Evolutionary conservation across 148 eudicot species (phyloP).

Genomic region (Fagopyrum esculentum): DNA sequence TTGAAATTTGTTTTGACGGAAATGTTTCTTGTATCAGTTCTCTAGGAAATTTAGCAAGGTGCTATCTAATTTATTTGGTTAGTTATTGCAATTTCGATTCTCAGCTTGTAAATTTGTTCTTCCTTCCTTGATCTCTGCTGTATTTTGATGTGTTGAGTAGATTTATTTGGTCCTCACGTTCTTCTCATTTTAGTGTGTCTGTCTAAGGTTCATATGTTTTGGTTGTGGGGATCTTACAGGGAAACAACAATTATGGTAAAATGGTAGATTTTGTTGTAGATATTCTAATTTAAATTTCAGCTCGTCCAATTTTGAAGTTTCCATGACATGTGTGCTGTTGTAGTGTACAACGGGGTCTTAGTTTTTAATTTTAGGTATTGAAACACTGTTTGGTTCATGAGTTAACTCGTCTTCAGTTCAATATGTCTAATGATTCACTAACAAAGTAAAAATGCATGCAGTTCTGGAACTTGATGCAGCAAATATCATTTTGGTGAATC

Average conservation of each 20-base stretch:
- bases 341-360: neutral
- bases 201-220: neutral
- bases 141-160: neutral
- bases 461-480: neutral
- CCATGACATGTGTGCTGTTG: neutral
- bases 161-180: neutral
- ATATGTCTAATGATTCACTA: neutral
- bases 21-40: neutral
- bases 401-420: neutral
- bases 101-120: neutral
- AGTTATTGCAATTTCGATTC: neutral
- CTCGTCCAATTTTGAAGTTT: neutral
- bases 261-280: neutral
- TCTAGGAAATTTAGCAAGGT: neutral
- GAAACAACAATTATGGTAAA: neutral
- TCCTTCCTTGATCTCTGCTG: neutral
- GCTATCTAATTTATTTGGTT: neutral
- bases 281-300: neutral
- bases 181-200: neutral
- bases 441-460: neutral
- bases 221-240: neutral
- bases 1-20: neutral
- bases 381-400: neutral
- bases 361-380: neutral
- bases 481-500: slow-evolving; percentile 4